Evolutionary conservation across 2,329 filamentous ascomycete species (phyloP).

Genomic region (Periconia sp.): DNA sequence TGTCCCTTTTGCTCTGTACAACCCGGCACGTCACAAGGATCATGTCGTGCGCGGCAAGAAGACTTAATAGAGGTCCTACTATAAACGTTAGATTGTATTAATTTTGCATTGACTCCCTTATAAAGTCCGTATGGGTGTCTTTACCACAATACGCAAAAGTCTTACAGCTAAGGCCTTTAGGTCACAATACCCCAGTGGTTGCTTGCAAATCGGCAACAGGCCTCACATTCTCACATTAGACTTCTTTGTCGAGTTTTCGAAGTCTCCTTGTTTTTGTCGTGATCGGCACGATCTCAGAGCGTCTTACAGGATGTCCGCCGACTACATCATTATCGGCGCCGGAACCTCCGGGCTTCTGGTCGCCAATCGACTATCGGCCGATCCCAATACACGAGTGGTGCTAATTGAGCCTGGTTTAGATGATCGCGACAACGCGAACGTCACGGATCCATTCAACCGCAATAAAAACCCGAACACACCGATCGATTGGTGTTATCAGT

Average conservation of each 20-base stretch:
- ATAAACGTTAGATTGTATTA: too few relatives aligned
- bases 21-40: too few relatives aligned
- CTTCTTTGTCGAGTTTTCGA: background rate
- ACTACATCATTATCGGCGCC: conserved; percentile 16
- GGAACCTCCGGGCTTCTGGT: conserved; percentile 15
- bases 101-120: too few relatives aligned
- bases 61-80: too few relatives aligned
- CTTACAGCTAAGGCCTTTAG: too few relatives aligned
- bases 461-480: background rate
- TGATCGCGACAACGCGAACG: conserved; percentile 1
- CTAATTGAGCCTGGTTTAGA: background rate
- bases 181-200: too few relatives aligned
- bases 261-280: background rate
- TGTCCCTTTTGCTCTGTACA: too few relatives aligned
- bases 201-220: too few relatives aligned
- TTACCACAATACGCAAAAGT: too few relatives aligned
- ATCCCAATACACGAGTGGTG: background rate
- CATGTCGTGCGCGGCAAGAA: too few relatives aligned
- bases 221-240: too few relatives aligned
- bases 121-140: too few relatives aligned
- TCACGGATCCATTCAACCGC: background rate
- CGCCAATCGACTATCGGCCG: conserved; percentile 11
- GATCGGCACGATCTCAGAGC: background rate
- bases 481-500: background rate
- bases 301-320: conserved; percentile 1